These are phyloP conservation scores for Taphrina deformans DNA, from an alignment of 1,139 yeast genomes.

Conservation along the genomic window DNA sequence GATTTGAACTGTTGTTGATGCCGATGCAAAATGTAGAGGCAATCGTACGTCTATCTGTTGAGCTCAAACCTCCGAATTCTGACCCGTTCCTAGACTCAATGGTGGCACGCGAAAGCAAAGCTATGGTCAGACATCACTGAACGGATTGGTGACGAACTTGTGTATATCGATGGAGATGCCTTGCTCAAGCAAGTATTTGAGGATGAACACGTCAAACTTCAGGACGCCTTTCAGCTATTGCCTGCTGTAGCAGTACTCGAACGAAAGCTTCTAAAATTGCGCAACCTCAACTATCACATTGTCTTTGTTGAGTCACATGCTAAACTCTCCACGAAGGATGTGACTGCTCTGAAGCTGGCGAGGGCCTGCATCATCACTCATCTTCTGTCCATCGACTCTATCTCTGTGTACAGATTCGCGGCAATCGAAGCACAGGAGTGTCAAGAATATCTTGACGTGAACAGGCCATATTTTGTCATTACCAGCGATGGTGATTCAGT, in stretches of 20 bases:
- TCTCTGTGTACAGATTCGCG: constrained; percentile 15
- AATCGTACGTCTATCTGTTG: constrained; percentile 8
- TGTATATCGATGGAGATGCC: constrained; percentile 34
- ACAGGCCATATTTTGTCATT: constrained; percentile 34
- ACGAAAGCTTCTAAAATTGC: constrained; percentile 21
- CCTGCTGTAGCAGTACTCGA: constrained; percentile 30
- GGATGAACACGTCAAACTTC: constrained; percentile 20
- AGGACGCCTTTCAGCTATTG: constrained; percentile 27
- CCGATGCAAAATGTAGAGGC: constrained; percentile 25
- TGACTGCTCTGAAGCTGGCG: background rate
- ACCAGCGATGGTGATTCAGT: constrained; percentile 28
- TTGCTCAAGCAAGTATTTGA: constrained; percentile 26
- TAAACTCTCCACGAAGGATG: constrained; percentile 13
- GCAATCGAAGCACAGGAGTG: constrained; percentile 21
- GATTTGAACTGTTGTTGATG: background rate
- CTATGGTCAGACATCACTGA: constrained; percentile 29
- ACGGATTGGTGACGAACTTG: constrained; percentile 30
- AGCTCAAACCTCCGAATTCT: no score
- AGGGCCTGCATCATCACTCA: constrained; percentile 18
- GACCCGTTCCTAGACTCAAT: constrained; percentile 8
- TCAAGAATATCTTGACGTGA: constrained; percentile 27
- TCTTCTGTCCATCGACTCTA: constrained; percentile 9
- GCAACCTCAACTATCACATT: constrained; percentile 27
- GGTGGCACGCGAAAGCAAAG: constrained; percentile 29
- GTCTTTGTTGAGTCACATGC: constrained; percentile 30